Base-by-base conservation (phyloP, 2,329 filamentous ascomycete species). In the Zarea fungicola region DNA sequence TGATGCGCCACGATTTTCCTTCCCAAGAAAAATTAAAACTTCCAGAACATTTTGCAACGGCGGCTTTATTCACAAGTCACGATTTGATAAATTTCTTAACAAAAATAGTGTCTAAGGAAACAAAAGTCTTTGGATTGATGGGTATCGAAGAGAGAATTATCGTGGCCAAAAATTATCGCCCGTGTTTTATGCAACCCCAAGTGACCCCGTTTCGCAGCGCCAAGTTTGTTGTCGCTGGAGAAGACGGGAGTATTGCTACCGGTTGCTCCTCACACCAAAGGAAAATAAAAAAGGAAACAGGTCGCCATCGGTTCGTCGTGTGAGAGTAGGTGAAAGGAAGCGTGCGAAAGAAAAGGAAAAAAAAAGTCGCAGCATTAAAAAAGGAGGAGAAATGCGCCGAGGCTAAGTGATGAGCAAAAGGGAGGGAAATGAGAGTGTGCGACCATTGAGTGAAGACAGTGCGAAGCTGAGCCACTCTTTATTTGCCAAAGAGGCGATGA, bases 121-220 rank as follows among this genome's bases (percentile, higher is more conserved):
- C 8, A 31, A 43, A 36, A 42, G 25, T 48, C 26, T 50, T 49
- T 55, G 53, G 53, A 55, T 55, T 55, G 49, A 54, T 50, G 53
- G 53, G 53, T 55, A 55, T 55, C 53, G 51, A 53, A 55, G 48
- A 36, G 43, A 52, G 46, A 50, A 50, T 50, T 45, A 46, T 19
- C 36, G 48, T 41, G 36, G 48, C 42, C 42, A 43, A 46, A 46
- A n/a, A n/a, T n/a, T 29, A 49, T 42, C 41, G 47, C 47, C 44
- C 44, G 44, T 21, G 42, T 46, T n/a, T n/a, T 25, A 31, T 46
- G 36, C 42, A 50, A 46, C 29, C 48, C 48, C n/a, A n/a, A 45
- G 29, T 43, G 29, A 41, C 36, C 31, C 35, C n/a, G n/a, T n/a
- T 46, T 36, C 16, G 28, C 35, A 31, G 29, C 48, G 29, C 36